Conservation (phyloP, 352 stramenopile genomes). For the Pythium rhizo-oryzae region DNA sequence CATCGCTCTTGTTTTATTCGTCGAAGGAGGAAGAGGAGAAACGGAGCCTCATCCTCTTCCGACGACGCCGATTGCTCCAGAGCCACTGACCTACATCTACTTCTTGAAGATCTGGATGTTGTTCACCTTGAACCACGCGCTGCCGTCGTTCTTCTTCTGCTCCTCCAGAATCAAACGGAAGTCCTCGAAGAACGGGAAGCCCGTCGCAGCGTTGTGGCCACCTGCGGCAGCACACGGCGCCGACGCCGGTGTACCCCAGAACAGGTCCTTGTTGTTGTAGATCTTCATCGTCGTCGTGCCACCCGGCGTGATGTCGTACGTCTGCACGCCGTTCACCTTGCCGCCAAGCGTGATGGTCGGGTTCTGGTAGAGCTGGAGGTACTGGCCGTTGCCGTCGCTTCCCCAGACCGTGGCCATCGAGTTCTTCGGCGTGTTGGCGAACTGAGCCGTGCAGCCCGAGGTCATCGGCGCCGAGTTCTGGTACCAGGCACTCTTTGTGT, state of each 20-base stretch:
- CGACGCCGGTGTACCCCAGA: slow-evolving; percentile 60
- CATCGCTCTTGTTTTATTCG: not conserved
- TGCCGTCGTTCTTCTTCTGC: slow-evolving; percentile 73
- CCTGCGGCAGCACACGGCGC: slow-evolving; percentile 43
- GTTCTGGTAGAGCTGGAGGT: slow-evolving; percentile 75
- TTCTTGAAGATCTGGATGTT: slow-evolving; percentile 78
- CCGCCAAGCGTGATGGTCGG: slow-evolving; percentile 62
- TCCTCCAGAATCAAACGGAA: slow-evolving; percentile 78
- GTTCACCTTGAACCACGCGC: slow-evolving; percentile 67
- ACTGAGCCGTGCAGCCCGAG: slow-evolving; percentile 69
- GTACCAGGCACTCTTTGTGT: slow-evolving; percentile 60
- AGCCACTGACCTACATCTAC: too few relatives aligned
- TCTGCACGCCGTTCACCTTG: slow-evolving; percentile 53
- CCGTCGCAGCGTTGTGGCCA: slow-evolving; percentile 63
- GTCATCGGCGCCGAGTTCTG: slow-evolving; percentile 60
- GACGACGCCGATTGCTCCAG: too few relatives aligned
- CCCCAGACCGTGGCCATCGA: slow-evolving; percentile 72
- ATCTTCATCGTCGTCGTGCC: slow-evolving; percentile 63
- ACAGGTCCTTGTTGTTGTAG: slow-evolving; percentile 76
- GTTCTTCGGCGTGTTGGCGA: slow-evolving; percentile 56
- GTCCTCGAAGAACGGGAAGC: slow-evolving; percentile 80
- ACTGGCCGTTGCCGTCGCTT: slow-evolving; percentile 60
- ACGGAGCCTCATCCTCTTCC: too few relatives aligned
- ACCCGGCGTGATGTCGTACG: slow-evolving; percentile 59
- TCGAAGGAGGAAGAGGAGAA: too few relatives aligned